Percentiles rank a stretch among this genome's conserved stretches.
Evolutionary conservation across 2,329 filamentous ascomycete species (phyloP).

Genomic region (Monascus ruber): DNA sequence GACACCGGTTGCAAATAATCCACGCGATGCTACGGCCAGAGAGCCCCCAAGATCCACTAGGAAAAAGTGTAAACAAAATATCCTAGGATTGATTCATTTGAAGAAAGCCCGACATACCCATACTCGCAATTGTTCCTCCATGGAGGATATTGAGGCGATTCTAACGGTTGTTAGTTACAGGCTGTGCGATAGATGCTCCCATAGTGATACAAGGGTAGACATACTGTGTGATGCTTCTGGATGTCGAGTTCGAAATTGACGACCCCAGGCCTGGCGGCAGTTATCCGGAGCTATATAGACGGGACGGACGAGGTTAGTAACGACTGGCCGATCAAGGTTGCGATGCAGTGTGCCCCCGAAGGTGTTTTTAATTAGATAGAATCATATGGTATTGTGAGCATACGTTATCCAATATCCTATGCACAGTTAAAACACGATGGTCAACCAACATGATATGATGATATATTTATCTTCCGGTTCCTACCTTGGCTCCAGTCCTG

Average conservation of each 20-base stretch:
- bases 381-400: constrained; percentile 7
- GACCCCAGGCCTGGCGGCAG: constrained; percentile 47
- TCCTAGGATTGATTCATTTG: background rate
- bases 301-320: constrained; percentile 1
- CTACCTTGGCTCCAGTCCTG: constrained; percentile 80
- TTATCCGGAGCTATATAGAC: constrained; percentile 45
- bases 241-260: constrained; percentile 57
- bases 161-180: constrained; percentile 23
- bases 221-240: constrained; percentile 53
- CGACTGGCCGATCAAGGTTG: no score
- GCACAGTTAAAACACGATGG: background rate
- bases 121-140: constrained; percentile 55
- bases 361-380: no score
- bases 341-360: no score
- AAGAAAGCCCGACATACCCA: constrained; percentile 28
- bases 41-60: constrained; percentile 55
- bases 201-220: constrained; percentile 4
- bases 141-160: constrained; percentile 56
- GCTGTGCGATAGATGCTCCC: background rate
- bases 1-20: constrained; percentile 55
- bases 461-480: constrained; percentile 4
- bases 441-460: background rate
- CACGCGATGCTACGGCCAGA: constrained; percentile 53
- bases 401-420: constrained; percentile 30
- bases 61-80: background rate